Conservation (phyloP, 495 filamentous ascomycete genomes). For the Penicillium paxilli region DNA sequence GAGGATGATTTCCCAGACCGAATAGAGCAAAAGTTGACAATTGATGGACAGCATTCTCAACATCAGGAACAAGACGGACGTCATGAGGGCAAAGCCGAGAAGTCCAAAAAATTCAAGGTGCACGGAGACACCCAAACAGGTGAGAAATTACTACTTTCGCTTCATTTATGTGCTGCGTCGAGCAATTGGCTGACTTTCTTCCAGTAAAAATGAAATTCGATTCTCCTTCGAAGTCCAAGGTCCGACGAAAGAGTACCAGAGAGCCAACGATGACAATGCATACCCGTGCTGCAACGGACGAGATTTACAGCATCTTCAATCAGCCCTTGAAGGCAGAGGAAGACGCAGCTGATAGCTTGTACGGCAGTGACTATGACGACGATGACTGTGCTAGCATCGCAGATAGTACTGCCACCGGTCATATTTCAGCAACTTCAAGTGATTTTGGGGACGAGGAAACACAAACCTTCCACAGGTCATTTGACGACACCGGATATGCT, state of each 20-base stretch:
- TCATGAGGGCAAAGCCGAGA: constrained; percentile 37
- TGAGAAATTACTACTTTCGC: constrained; percentile 36
- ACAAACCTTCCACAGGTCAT: constrained; percentile 42
- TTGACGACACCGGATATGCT: constrained; percentile 46
- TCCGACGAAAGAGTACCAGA: constrained; percentile 68
- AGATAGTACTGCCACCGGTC: constrained; percentile 78
- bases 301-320: constrained; percentile 96
- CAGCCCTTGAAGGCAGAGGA: constrained; percentile 70
- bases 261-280: constrained; percentile 98
- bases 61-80: constrained; percentile 31
- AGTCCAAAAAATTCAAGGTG: constrained; percentile 68
- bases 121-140: constrained; percentile 81
- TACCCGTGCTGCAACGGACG: constrained; percentile 91
- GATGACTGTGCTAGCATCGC: constrained; percentile 80
- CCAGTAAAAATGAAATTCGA: constrained; percentile 89
- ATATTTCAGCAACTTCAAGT: constrained; percentile 59
- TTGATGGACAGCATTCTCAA: constrained; percentile 22
- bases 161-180: background rate
- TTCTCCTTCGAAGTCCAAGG: constrained; percentile 77
- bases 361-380: constrained; percentile 60
- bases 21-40: constrained; percentile 28
- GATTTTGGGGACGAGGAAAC: constrained; percentile 66
- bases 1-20: constrained; percentile 26
- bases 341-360: constrained; percentile 41
- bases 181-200: background rate